Base-by-base conservation (phyloP, 2,329 filamentous ascomycete genomes). In the Talaromyces islandicus region DNA sequence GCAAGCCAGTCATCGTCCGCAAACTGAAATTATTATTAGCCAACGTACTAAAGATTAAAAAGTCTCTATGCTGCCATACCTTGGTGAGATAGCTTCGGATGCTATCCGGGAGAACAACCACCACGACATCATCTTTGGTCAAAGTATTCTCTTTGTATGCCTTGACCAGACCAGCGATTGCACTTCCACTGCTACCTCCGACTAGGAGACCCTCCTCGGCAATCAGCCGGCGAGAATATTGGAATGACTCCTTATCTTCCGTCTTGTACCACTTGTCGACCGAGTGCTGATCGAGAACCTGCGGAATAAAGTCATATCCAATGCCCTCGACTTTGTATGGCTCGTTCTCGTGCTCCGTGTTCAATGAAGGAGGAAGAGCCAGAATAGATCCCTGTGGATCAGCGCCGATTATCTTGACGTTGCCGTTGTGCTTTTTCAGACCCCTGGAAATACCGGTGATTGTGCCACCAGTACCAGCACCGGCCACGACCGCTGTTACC, bases 181-280 rank as follows among this genome's bases (percentile, higher is more conserved):
- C 93, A 66, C 91, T 96, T 62, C 94, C 94, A 69, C 91, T 95
- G 73, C 91, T 96, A 50, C 94, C 94, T 68, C 94, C 94, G 21
- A 96, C 92, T 9, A 99, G 83, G 14, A 99, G 83, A 56, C 94
- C 94, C 77, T 99, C 94, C 74, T 99, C 94, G 17, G 91, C 84
- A 68, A 99, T 99, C 57, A 99, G 79, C 50, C 92, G 83, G 56
- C 95, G 84, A n/a, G 94, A 91, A 70, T 91, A 92, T 72, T 87
- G 83, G 78, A 99, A 99, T 2, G 92, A 92, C 72, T 96, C 90
- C 63, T 85, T 84, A 71, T 99, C 94, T 63, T 93, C 90, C 3
- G 94, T 99, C 85, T 99, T 99, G 81, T 97, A 97, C 94, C 94
- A 99, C 71, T 88, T 89, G 75, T 97, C 90, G 30, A 99, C 90